Conservation (phyloP, 805 yeast genomes). For the Candida oleophila region DNA sequence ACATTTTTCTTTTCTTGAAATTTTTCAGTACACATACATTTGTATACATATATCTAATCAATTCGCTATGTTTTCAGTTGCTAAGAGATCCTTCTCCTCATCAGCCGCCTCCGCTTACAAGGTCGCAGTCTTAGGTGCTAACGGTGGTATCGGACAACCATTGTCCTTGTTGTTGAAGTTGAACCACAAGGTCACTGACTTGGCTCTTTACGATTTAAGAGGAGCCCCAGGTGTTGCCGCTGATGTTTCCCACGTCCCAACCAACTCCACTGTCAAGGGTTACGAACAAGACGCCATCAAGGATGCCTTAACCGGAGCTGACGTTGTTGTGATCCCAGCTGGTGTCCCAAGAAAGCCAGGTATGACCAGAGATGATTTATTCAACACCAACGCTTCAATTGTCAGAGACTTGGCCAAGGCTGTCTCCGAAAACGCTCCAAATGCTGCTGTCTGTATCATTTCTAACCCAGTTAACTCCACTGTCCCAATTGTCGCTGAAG, state of each 20-base stretch:
- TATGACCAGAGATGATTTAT: slow-evolving; percentile 96
- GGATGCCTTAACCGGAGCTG: slow-evolving; percentile 73
- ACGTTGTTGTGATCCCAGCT: slow-evolving; percentile 90
- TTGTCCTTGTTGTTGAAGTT: slow-evolving; percentile 65
- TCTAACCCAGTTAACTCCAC: slow-evolving; percentile 98
- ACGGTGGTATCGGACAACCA: slow-evolving; percentile 89
- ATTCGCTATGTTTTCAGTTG: slow-evolving; percentile 51
- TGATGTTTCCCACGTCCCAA: slow-evolving; percentile 90
- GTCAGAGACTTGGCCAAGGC: slow-evolving; percentile 90
- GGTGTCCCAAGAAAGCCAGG: slow-evolving; percentile 99
- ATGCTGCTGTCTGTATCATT: slow-evolving; percentile 78
- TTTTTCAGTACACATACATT: slow-evolving; percentile 2
- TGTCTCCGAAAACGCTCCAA: slow-evolving; percentile 77
- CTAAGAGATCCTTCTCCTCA: slow-evolving; percentile 66
- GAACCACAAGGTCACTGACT: slow-evolving; percentile 82
- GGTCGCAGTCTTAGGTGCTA: slow-evolving; percentile 79
- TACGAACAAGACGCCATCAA: slow-evolving; percentile 78
- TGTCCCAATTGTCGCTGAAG: slow-evolving; percentile 95
- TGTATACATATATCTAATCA: slow-evolving; percentile 8
- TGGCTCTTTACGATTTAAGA: slow-evolving; percentile 83
- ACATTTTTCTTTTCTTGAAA: background rate
- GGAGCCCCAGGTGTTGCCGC: slow-evolving; percentile 98
- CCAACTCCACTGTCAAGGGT: slow-evolving; percentile 85
- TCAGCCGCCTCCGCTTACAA: slow-evolving; percentile 64
- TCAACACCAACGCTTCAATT: slow-evolving; percentile 94